Base-by-base conservation (phyloP, 2,329 filamentous ascomycete genomes). In the Trichoderma sp. region DNA sequence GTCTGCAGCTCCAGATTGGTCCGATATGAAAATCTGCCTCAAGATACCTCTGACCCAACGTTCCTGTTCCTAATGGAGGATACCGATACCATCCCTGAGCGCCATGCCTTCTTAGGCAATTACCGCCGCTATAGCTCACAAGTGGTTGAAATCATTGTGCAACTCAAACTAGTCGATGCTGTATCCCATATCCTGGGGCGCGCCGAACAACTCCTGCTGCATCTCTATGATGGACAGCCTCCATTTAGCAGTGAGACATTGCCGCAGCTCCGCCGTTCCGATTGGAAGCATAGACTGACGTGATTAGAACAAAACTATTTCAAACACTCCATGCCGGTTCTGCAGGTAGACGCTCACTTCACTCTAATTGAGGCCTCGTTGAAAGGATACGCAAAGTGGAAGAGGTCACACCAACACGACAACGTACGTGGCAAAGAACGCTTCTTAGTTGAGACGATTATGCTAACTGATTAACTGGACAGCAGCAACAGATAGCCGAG, bases 61-160 rank as follows among this genome's bases (percentile, higher is more conserved):
- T 90, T 95, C 75, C 87, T 94, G 12, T 97, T 98, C 78, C 88
- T 99, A 1, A 89, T 95, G 80, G 95, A 98, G 81, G 97, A 99
- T 81, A 97, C 98, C 74, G 97, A 99, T 81, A 98, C 96, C 0
- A 88, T 96, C 24, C 97, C 97, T 0, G 97, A 99, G 82, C 91
- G 95, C 29, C 97, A 99, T 84, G 95, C 95, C 1, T 99, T 99
- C 82, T 89, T 98, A 12, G 95, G 96, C 4, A 98, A 99, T 81
- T 99, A 99, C 83, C 90, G 97, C 53, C 91, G 97, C 76, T 98
- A 98, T 81, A 97, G 95, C 82, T 92, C 92, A 3, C 93, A 94
- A 76, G 90, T 98, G 31, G 95, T 99, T 74, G 96, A 98, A 84
- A 90, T 90, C 18, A 94, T 98, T 77, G 95, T 97, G 27, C 90